Evolutionary conservation across 2,329 filamentous ascomycete genomes (phyloP), one percentile per base, ranked within the genome.

Genomic region (Xylariaceae sp.): DNA sequence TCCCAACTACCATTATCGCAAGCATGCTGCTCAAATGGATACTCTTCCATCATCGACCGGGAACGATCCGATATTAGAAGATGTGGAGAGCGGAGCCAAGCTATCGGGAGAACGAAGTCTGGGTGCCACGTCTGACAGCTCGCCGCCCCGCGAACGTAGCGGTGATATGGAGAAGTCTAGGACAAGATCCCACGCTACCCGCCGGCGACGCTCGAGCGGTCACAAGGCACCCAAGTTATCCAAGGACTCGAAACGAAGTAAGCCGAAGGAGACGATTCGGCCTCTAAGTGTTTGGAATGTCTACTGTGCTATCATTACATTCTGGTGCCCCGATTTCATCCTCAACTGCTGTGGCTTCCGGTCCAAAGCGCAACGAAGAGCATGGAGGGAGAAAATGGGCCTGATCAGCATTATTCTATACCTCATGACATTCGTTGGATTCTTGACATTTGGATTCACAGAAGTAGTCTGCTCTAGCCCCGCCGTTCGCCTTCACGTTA

Each of bases 301-400:
- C 3, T 99, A 99, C 76, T 99, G 94, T 73, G 88, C 89, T 41
- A 84, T 96, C 59, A 76, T 99, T 61, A 99, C 94, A 0, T 97
- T 97, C 67, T 97, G 94, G 92, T 89, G 85, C 53, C 94, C 94
- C 0, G 87, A 92, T 69, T 89, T 93, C 57, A 74, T 97, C 23
- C 78, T 99, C 49, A 84, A 82, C 61, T 96, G 91, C 73, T 94
- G 92, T 67, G 92, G 92, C 32, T 95, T 89, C 79, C 85, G 86
- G 6, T 82, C 89, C 39, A 94, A 89, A 72, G 91, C 88, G 13
- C 91, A 97, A 72, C 88, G 92, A 69, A 84, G 91, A 66, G 94
- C 94, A 2, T 99, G 94, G 94, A 85, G 94, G 62, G 94, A 99
- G 71, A 99, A 99, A 81, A 95, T 99, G 80, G 94, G 94, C 2